phyloP scores from a whole-genome alignment of 441 rosid genomes.

The Populus tomentosa region DNA sequence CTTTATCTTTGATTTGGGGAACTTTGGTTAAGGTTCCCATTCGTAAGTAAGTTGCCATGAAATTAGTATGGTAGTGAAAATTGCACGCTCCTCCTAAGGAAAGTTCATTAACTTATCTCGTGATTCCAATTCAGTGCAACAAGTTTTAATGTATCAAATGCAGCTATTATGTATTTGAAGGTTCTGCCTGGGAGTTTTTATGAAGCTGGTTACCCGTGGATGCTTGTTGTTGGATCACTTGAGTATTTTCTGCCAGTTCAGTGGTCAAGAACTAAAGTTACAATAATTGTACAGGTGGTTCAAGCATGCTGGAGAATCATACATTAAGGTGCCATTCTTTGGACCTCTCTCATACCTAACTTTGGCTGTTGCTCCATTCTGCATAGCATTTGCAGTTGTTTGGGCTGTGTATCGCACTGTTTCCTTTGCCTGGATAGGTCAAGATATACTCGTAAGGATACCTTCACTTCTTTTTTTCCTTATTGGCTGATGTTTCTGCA shows the following conservation, averaged over 20 bases:
- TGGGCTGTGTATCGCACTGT: conserved; percentile 68
- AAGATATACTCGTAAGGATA: conserved; percentile 87
- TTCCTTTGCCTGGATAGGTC: conserved; percentile 94
- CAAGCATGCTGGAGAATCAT: conserved; percentile 65
- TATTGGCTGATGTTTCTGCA: neutral
- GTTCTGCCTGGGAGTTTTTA: neutral
- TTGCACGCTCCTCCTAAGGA: neutral
- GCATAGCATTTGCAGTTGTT: conserved; percentile 82
- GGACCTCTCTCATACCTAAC: conserved; percentile 90
- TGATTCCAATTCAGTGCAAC: neutral
- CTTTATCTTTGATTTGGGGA: neutral
- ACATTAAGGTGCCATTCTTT: conserved; percentile 69
- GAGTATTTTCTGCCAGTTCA: neutral
- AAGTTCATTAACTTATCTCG: neutral
- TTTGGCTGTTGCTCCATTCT: conserved; percentile 86
- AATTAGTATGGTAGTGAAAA: neutral
- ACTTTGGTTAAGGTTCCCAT: neutral
- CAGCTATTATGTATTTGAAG: neutral
- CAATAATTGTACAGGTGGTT: conserved; percentile 62
- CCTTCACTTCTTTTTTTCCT: neutral
- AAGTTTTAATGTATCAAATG: neutral
- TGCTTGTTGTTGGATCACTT: neutral
- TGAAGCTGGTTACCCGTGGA: neutral
- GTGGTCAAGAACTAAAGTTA: conserved; percentile 6
- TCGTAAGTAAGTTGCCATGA: neutral